Base-by-base conservation (phyloP, 805 yeast species). In the Teunomyces barrocoloradensis region DNA sequence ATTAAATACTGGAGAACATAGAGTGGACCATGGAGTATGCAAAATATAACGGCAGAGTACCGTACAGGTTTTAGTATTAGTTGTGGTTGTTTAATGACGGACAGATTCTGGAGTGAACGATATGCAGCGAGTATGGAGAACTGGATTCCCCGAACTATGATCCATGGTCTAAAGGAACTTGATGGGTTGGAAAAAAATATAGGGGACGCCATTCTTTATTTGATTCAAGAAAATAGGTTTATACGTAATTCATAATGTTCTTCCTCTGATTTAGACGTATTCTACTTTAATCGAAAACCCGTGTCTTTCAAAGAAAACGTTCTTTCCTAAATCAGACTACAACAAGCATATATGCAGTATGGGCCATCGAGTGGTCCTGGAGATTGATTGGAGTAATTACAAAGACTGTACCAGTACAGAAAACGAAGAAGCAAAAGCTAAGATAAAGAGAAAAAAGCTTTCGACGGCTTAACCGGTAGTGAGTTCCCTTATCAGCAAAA, bases 151-250 rank as follows among this genome's bases (percentile, higher is more conserved):
- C 84, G 64, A 6, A 76, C 48, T n/a, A 81, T 67, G 0, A 83
- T 73, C 47, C 70, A 46, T 0, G 70, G 29, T 3, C 82, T 71
- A 55, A 80, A 78, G 12, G 83, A 79, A 4, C 79, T 75, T 6
- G 83, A 78, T 1, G 86, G 84, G 42, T 76, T 70, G 2, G 84
- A 75, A 10, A 81, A 66, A 56, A 81, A 80, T 12, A 78, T 71
- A 5, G 86, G 86, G 3, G 86, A 81, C 1, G 82, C 78, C 85
- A 81, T 81, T 32, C 18, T 20, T n/a, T 6, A 11, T n/a, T 32
- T 27, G 10, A 28, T 28, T 15, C 28, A 18, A 17, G 11, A 10
- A 37, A 37, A 7, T 7, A n/a, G 7, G 5, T n/a, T 17, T 34
- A 34, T 11, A 36, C 5, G n/a, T 11, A 36, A 36, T 20, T 23